Base-by-base conservation (phyloP, 2,329 filamentous ascomycete genomes). In the Coniochaeta sp. region DNA sequence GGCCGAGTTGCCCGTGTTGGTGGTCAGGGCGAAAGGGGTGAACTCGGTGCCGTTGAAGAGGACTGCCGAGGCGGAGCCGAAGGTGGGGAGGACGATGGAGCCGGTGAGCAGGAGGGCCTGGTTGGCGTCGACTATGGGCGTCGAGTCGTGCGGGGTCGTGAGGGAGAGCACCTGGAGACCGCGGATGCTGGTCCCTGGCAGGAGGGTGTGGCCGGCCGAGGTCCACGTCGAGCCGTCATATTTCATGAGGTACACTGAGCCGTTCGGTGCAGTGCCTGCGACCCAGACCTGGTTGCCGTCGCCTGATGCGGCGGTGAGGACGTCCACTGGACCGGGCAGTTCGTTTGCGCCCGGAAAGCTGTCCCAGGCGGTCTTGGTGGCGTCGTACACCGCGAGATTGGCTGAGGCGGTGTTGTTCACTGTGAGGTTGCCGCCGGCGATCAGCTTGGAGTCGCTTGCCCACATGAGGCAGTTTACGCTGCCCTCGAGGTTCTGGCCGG, bases 21-120 rank as follows among this genome's bases (percentile, higher is more conserved):
- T 89, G 1, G 93, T 90, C 47, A 99, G 82, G 44, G 91, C 83
- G 72, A 93, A 96, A 0, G 95, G 93, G 58, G 80, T 80, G 70
- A 93, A 86, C 2, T 79, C 77, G 12, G 87, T 91, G 67, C 95
- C 95, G 69, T 98, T 91, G 77, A 90, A 99, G 31, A 97, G 78
- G 8, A 88, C 93, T 9, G 91, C 92, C 16, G 93, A 96, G 6
- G 89, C 91, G 61, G 87, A 88, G 61, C 93, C 93, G 70, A 92
- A 92, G 57, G 78, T 77, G 0, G 89, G 85, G 19, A 98, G 80
- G 64, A 86, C 82, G 65, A 99, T 84, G 59, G 89, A 84, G 43
- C 95, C 95, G n/a, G 91, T 91, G 57, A 98, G 78, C 74, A 99
- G 82, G 38, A 99, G 83, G 4, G 86, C 82, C 71, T 95, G 86